Conservation (phyloP, 2,329 filamentous ascomycete genomes). For the Pseudogymnoascus sp. region DNA sequence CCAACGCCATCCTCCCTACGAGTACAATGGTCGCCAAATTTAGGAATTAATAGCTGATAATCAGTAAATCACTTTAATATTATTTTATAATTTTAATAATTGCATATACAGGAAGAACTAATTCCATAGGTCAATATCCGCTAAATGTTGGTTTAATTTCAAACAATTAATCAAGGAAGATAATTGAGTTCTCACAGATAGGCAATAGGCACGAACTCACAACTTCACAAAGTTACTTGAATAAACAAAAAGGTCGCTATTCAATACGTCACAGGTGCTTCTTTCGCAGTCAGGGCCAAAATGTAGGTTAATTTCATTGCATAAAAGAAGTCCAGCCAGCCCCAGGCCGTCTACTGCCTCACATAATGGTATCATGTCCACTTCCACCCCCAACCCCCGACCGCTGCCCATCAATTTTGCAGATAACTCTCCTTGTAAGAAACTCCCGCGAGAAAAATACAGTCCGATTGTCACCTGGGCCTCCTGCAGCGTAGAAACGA, state of each 20-base stretch:
- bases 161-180: not conserved
- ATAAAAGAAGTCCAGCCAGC: not conserved
- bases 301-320: not conserved
- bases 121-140: not conserved
- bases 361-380: not conserved
- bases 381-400: not conserved
- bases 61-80: not conserved
- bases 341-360: too few relatives aligned
- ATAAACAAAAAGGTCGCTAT: not conserved
- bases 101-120: not conserved
- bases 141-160: not conserved
- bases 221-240: not conserved
- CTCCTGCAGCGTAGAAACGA: not conserved
- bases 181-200: not conserved
- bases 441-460: not conserved
- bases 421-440: not conserved
- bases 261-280: not conserved
- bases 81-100: not conserved
- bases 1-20: not conserved
- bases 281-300: not conserved
- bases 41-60: not conserved
- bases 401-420: not conserved
- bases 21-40: too few relatives aligned
- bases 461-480: not conserved
- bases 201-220: not conserved